A percentile compares a stretch with the other conserved stretches of the same genome.
Evolutionary conservation across 352 stramenopile genomes (phyloP).

Genomic region (Phytophthora cactorum): DNA sequence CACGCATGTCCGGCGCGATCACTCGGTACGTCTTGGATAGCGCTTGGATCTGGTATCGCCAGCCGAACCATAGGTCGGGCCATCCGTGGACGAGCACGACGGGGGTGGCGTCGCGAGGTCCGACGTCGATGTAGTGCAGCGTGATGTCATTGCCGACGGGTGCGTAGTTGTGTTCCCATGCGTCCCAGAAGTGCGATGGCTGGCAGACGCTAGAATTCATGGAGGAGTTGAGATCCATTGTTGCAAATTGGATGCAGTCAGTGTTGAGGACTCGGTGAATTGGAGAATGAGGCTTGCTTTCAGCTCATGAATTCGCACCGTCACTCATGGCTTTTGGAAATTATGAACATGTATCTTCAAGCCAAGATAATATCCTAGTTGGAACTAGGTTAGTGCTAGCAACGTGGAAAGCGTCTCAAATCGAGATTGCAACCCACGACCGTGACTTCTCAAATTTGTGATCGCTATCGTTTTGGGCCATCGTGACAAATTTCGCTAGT

Average conservation of each 20-base stretch:
- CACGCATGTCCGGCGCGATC: conserved; percentile 60
- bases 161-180: conserved; percentile 33
- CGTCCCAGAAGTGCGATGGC: conserved; percentile 23
- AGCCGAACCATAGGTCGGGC: conserved; percentile 78
- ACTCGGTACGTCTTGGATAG: conserved; percentile 57
- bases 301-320: background rate
- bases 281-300: conserved; percentile 6
- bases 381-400: background rate
- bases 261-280: conserved; percentile 1
- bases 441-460: background rate
- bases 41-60: conserved; percentile 67
- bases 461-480: background rate
- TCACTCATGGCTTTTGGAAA: conserved; percentile 1
- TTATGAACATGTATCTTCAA: background rate
- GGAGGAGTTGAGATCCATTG: conserved; percentile 10
- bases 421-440: background rate
- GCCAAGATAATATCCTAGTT: conserved; percentile 19
- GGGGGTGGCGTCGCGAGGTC: conserved; percentile 50
- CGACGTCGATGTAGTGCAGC: conserved; percentile 71
- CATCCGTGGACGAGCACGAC: conserved; percentile 75
- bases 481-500: too few relatives aligned
- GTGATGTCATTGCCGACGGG: conserved; percentile 39
- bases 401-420: conserved; percentile 13
- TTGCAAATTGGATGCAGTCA: background rate
- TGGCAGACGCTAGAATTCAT: background rate